Base-by-base conservation (phyloP, 1,139 yeast genomes). In the Torulaspora globosa region DNA sequence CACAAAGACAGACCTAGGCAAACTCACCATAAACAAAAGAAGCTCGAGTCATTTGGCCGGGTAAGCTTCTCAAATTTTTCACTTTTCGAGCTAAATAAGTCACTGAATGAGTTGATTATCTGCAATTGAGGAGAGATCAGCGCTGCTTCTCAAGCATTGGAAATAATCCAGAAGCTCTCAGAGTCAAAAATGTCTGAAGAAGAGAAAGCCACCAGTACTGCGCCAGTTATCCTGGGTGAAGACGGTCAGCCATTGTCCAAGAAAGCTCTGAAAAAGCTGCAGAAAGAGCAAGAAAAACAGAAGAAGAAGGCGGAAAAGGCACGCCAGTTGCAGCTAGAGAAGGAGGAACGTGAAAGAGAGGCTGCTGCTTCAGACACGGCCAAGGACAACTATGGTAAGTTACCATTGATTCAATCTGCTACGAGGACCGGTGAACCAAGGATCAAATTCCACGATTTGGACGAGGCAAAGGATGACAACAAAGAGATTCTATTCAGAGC, bases 231-330 rank as follows among this genome's bases (percentile, higher is more conserved):
- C 40, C 69, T 79, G 49, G 84, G 86, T 26, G 84, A 79, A 68
- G 97, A 92, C 68, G 98, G 98, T 36, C 85, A 82, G 70, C 98
- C 98, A 43, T 74, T 92, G 59, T 87, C 97, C 52, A 92, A 92
- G 71, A 92, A 89, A 68, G 98, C 96, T 1, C 74, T 92, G 60
- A 92, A 92, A 76, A 92, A 92, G 73, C 78, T 92, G 53, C 95
- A 87, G 67, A 92, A 92, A 67, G 97, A 90, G 68, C 79, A 80
- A 62, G 96, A 88, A 70, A 92, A 92, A 75, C 95, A 86, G 56
- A 82, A 78, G 61, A 89, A 89, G 77, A 90, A 90, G 73, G 94
- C 90, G 33, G 97, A 88, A 69, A 84, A 85, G 63, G 97, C 92
- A 49, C 95, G 84, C 36, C 89, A 87, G 69, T 72, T 86, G 53